These are phyloP conservation scores for Trichoderma sp. DNA, from an alignment of 2,329 filamentous ascomycete species.

Conservation along the genomic window DNA sequence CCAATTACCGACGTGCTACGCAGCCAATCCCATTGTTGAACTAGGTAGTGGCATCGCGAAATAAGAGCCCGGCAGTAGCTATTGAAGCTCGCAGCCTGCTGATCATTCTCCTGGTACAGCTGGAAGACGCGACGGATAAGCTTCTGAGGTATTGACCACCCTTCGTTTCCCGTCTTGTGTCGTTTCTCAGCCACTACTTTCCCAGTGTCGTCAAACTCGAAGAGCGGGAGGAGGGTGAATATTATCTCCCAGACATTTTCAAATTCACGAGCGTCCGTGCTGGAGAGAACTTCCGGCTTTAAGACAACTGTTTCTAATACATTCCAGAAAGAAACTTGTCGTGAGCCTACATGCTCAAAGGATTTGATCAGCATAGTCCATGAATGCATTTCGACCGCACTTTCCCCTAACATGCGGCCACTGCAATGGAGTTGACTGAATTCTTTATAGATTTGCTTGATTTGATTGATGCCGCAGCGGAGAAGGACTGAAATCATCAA, in stretches of 20 bases:
- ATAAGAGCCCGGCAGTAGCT: constrained; percentile 60
- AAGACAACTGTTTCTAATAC: constrained; percentile 46
- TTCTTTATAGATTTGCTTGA: constrained; percentile 48
- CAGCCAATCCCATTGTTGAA: constrained; percentile 64
- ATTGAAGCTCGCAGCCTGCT: constrained; percentile 61
- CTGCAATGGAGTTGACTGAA: constrained; percentile 45
- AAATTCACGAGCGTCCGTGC: constrained; percentile 45
- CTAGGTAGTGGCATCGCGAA: constrained; percentile 60
- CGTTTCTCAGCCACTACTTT: constrained; percentile 40
- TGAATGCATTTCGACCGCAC: constrained; percentile 45
- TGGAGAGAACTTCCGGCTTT: constrained; percentile 22
- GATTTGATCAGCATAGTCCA: constrained; percentile 60
- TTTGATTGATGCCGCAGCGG: constrained; percentile 39
- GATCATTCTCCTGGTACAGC: constrained; percentile 53
- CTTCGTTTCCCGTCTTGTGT: constrained; percentile 41
- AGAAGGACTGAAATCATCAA: constrained; percentile 42
- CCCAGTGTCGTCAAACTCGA: constrained; percentile 57
- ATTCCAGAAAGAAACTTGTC: constrained; percentile 60
- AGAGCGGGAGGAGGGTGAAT: constrained; percentile 60
- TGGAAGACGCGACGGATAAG: constrained; percentile 56
- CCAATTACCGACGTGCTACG: constrained; percentile 57
- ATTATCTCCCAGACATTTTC: constrained; percentile 58
- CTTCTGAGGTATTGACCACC: constrained; percentile 59
- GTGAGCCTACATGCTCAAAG: constrained; percentile 49
- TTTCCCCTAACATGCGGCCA: constrained; percentile 51